Conservation (phyloP, 352 stramenopile species). For the Phytophthora palmivora region DNA sequence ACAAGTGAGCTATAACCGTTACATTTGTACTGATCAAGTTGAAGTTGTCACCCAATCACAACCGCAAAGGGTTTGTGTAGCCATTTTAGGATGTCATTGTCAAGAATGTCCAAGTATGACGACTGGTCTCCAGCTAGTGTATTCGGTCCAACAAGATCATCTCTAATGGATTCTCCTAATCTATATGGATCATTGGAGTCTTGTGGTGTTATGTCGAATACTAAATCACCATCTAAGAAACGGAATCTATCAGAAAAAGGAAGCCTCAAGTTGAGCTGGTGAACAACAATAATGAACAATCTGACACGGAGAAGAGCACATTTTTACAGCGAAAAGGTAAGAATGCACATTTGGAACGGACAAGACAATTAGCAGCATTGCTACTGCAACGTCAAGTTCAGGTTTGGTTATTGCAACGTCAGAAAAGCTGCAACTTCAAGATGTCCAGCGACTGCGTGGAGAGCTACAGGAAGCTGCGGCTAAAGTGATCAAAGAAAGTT, state of each 20-base stretch:
- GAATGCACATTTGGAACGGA: not conserved
- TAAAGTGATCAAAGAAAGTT: slow-evolving; percentile 27
- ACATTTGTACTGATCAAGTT: slow-evolving; percentile 11
- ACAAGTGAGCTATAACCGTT: slow-evolving; percentile 14
- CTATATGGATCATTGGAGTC: not conserved
- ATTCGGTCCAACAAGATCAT: slow-evolving; percentile 34
- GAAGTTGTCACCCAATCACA: slow-evolving; percentile 29
- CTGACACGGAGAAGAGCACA: not conserved
- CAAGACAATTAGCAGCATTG: slow-evolving; percentile 17
- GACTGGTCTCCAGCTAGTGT: slow-evolving; percentile 59
- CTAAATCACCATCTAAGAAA: slow-evolving; percentile 15
- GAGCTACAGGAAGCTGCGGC: slow-evolving; percentile 20
- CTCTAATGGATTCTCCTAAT: not conserved
- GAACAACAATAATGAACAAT: slow-evolving; percentile 24
- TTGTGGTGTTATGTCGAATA: slow-evolving; percentile 1
- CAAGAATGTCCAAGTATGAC: slow-evolving; percentile 20
- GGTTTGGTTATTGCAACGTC: slow-evolving; percentile 36
- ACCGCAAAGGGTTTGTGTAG: slow-evolving; percentile 13
- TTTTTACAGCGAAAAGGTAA: not conserved
- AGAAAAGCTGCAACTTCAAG: slow-evolving; percentile 6
- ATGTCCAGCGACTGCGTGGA: slow-evolving; percentile 23
- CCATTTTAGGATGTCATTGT: slow-evolving; percentile 14
- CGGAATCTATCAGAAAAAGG: not conserved
- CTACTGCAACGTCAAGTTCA: slow-evolving; percentile 33
- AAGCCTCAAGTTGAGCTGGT: not conserved